Percentiles rank a stretch among this genome's conserved stretches.
phyloP scores from a whole-genome alignment of 768 basidiomycete genomes.

The Mycena galericulata region DNA sequence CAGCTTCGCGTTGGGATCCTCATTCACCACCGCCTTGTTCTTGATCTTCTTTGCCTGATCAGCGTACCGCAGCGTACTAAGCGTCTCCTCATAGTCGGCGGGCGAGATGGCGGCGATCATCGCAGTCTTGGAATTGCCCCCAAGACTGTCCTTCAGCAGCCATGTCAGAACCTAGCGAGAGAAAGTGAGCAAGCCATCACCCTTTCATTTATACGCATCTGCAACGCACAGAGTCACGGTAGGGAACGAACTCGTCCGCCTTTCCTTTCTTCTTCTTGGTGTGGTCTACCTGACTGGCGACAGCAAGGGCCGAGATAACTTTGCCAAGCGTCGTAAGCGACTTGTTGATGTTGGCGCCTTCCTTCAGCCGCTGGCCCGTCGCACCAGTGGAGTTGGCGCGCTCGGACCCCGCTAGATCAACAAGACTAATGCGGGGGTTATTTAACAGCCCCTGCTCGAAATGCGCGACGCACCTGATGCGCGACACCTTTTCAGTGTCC shows the following conservation, averaged over 20 bases:
- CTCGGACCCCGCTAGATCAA: constrained; percentile 97
- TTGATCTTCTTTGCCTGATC: constrained; percentile 99
- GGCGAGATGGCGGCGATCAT: constrained; percentile 99
- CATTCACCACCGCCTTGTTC: constrained; percentile 99
- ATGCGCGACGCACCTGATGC: constrained; percentile 76
- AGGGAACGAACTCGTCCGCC: constrained; percentile 94
- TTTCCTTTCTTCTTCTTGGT: constrained; percentile 92
- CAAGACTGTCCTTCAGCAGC: constrained; percentile 97
- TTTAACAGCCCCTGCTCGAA: constrained; percentile 24
- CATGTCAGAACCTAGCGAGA: constrained; percentile 88
- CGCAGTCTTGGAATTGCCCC: constrained; percentile 97
- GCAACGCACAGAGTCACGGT: constrained; percentile 91
- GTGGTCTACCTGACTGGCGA: constrained; percentile 69
- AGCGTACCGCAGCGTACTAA: constrained; percentile 96
- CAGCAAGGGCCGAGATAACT: constrained; percentile 92
- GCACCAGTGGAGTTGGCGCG: constrained; percentile 98
- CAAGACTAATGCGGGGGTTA: constrained; percentile 64
- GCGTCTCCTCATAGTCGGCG: constrained; percentile 98
- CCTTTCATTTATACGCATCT: constrained; percentile 2
- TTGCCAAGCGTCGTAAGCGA: constrained; percentile 97
- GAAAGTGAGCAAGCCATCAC: constrained; percentile 14
- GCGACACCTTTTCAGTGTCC: constrained; percentile 98
- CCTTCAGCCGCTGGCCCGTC: constrained; percentile 94
- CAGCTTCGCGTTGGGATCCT: constrained; percentile 99
- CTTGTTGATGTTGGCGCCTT: constrained; percentile 99